phyloP scores from a whole-genome alignment of 1,284 basidiomycete species.

The Cutaneotrichosporon dermatis region DNA sequence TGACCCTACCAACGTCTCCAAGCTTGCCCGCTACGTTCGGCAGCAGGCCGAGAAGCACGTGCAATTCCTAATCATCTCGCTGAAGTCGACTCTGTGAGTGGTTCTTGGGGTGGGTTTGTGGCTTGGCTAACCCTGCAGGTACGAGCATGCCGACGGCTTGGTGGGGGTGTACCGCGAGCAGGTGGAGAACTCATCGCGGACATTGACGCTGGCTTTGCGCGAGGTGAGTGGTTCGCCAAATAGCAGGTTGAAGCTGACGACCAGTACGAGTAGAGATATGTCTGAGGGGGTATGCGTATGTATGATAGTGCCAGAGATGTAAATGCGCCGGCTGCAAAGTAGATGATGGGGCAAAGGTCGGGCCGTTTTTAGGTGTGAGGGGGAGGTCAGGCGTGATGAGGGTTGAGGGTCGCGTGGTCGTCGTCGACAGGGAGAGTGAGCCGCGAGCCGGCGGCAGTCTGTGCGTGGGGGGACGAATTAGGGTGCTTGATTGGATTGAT shows the following conservation, averaged over 20 bases:
- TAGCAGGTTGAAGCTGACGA: background rate
- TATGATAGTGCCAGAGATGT: too few species aligned
- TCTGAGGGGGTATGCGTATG: too few species aligned
- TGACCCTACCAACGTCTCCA: constrained; percentile 91
- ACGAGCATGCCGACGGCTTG: constrained; percentile 83
- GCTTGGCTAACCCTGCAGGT: constrained; percentile 51
- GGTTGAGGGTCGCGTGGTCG: too few species aligned
- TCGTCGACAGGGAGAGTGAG: too few species aligned
- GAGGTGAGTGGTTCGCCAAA: background rate
- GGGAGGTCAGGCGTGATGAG: too few species aligned
- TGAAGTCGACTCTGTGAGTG: constrained; percentile 55
- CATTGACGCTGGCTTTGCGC: constrained; percentile 70
- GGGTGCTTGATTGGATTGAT: too few species aligned
- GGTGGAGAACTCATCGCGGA: constrained; percentile 82
- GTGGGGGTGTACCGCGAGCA: constrained; percentile 94
- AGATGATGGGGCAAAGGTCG: too few species aligned
- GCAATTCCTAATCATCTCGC: constrained; percentile 95
- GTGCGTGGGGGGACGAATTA: too few species aligned
- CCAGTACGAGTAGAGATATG: background rate
- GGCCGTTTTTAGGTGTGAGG: too few species aligned
- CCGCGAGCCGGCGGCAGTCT: too few species aligned
- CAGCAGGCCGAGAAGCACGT: constrained; percentile 63
- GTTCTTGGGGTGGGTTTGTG: too few species aligned
- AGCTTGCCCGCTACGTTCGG: constrained; percentile 85
- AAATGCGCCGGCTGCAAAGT: too few species aligned